Percentiles rank a stretch among this genome's conserved stretches.
phyloP scores from a whole-genome alignment of 202 grass and related monocot species.

The Bolboschoenoplectus hybrid region DNA sequence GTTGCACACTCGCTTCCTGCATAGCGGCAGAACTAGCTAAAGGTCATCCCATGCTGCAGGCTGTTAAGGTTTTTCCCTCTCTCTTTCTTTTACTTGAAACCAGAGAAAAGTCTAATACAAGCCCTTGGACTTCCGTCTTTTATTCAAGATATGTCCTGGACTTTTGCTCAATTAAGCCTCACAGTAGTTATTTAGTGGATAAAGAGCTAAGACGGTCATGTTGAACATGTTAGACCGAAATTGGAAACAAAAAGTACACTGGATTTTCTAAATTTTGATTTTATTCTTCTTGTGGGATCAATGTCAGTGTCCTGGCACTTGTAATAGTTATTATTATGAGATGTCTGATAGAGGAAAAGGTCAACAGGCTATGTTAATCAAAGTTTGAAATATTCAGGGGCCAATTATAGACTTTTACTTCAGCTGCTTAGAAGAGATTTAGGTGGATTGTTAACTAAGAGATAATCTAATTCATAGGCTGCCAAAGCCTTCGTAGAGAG shows the following conservation, averaged over 20 bases:
- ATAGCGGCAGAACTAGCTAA: slow-evolving; percentile 91
- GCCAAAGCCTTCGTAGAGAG: slow-evolving; percentile 80
- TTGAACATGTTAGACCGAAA: neutral
- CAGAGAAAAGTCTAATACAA: neutral
- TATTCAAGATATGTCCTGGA: neutral
- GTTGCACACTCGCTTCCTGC: slow-evolving; percentile 94
- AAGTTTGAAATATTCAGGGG: neutral
- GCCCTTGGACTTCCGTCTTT: neutral
- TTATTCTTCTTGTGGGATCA: neutral
- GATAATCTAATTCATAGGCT: slow-evolving; percentile 52
- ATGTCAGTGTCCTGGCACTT: neutral
- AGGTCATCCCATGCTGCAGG: slow-evolving; percentile 69
- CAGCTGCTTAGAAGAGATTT: neutral
- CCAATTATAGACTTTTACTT: slow-evolving; percentile 27
- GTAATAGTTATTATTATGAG: slow-evolving; percentile 3
- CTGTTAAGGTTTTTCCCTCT: slow-evolving; percentile 65
- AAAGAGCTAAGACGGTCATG: neutral
- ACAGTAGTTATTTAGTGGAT: neutral
- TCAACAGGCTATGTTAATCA: neutral
- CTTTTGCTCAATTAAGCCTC: neutral
- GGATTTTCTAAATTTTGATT: slow-evolving; percentile 13
- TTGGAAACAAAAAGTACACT: neutral
- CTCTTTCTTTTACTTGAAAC: neutral
- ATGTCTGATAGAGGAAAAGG: neutral
- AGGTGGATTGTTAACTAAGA: slow-evolving; percentile 18